A percentile compares a stretch with the other conserved stretches of the same genome.
These are phyloP conservation scores for Aspergillus viridinutans DNA, from an alignment of 2,329 filamentous ascomycete species.

Conservation along the genomic window DNA sequence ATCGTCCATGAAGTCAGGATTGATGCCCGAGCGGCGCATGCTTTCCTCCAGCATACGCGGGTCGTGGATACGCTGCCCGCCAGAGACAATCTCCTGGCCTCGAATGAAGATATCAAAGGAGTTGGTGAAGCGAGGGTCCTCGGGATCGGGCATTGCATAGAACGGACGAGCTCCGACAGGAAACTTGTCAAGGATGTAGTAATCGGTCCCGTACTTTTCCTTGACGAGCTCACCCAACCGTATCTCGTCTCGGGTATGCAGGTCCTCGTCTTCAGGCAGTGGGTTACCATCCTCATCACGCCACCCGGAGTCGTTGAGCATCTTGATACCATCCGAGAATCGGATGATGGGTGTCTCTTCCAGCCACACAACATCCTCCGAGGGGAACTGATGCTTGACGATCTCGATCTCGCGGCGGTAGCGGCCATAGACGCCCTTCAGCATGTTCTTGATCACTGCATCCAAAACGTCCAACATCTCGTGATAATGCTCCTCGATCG, in stretches of 20 bases:
- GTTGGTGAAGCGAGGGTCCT: constrained; percentile 71
- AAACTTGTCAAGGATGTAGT: constrained; percentile 94
- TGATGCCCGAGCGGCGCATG: constrained; percentile 71
- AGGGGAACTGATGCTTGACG: constrained; percentile 79
- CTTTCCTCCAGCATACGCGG: constrained; percentile 68
- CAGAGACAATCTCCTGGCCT: constrained; percentile 87
- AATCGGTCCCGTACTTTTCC: constrained; percentile 82
- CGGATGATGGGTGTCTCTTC: constrained; percentile 78
- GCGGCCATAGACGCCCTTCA: constrained; percentile 65
- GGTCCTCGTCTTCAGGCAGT: constrained; percentile 69
- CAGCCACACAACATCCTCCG: constrained; percentile 79
- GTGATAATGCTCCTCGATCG: constrained; percentile 82
- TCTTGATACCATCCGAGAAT: constrained; percentile 72
- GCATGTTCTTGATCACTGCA: constrained; percentile 73
- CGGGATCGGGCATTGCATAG: constrained; percentile 80
- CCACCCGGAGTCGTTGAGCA: constrained; percentile 76
- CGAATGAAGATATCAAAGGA: constrained; percentile 94
- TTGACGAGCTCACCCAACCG: constrained; percentile 78
- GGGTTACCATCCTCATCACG: constrained; percentile 70
- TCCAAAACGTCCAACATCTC: constrained; percentile 79
- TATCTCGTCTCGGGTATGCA: constrained; percentile 82
- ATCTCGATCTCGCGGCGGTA: constrained; percentile 70
- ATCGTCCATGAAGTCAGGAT: constrained; percentile 79
- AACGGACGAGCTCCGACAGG: constrained; percentile 79
- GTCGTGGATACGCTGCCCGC: constrained; percentile 89